phyloP scores from a whole-genome alignment of 345 rosid genomes.

The Geranium brycei region DNA sequence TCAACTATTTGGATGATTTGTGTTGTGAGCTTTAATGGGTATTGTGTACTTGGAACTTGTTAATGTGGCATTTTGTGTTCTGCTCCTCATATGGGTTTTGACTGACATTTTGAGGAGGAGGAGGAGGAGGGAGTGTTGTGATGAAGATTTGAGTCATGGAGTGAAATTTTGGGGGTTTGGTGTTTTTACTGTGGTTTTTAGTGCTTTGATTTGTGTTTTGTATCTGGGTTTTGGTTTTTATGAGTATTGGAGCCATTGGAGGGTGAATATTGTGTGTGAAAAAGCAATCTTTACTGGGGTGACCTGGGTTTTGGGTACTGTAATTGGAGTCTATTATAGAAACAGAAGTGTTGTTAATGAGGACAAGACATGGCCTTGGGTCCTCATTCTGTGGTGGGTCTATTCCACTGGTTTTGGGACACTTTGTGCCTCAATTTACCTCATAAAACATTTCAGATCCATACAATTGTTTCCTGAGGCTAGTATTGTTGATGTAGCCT shows the following conservation, averaged over 20 bases:
- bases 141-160: not conserved
- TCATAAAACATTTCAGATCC: conserved; percentile 15
- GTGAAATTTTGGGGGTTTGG: not conserved
- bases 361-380: conserved; percentile 29
- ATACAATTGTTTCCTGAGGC: conserved; percentile 15
- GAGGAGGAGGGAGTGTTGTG: not conserved
- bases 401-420: conserved; percentile 17
- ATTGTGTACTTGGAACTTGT: conserved; percentile 2
- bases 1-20: not conserved
- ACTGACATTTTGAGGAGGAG: conserved; percentile 1
- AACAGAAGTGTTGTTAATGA: conserved; percentile 8
- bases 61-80: conserved; percentile 1
- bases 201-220: conserved; percentile 14
- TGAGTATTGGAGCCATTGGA: conserved; percentile 16
- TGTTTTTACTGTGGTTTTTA: conserved; percentile 15
- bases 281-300: conserved; percentile 12
- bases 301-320: conserved; percentile 33
- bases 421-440: conserved; percentile 17
- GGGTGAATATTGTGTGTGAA: conserved; percentile 1
- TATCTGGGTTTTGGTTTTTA: conserved; percentile 26
- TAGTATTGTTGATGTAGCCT: conserved; percentile 23
- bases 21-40: not conserved
- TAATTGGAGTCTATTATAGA: conserved; percentile 16
- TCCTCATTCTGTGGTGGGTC: conserved; percentile 45
- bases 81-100: conserved; percentile 6